Conservation (phyloP, 2,329 filamentous ascomycete species). For the Amylocarpus encephaloides region DNA sequence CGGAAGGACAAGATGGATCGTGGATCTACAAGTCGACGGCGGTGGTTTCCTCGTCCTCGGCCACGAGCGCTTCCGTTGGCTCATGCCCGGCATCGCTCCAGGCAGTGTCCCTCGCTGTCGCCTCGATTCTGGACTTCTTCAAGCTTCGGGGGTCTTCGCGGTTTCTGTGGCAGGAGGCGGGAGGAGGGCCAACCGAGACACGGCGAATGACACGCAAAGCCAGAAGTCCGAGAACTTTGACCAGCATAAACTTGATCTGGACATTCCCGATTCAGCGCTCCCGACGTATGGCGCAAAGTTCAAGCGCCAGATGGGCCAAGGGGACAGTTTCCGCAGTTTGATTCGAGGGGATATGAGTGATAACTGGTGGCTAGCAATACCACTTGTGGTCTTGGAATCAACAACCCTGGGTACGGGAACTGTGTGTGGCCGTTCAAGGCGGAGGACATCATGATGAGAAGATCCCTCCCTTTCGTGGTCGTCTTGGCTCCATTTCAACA, state of each 20-base stretch:
- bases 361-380: conserved; percentile 8
- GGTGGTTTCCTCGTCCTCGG: conserved; percentile 44
- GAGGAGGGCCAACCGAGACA: neutral
- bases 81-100: conserved; percentile 17
- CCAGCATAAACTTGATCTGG: conserved; percentile 1
- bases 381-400: conserved; percentile 13
- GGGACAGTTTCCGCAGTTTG: conserved; percentile 1
- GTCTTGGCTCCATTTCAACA: neutral
- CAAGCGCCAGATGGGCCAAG: neutral
- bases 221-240: conserved; percentile 2
- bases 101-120: conserved; percentile 4
- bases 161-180: neutral
- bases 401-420: conserved; percentile 27
- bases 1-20: conserved; percentile 52
- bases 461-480: conserved; percentile 11
- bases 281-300: neutral
- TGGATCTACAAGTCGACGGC: conserved; percentile 56
- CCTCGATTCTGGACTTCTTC: neutral
- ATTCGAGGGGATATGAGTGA: conserved; percentile 2
- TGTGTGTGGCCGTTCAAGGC: conserved; percentile 29
- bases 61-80: conserved; percentile 41
- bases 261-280: neutral
- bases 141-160: neutral
- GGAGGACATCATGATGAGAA: conserved; percentile 37
- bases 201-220: neutral